Conservation (phyloP, 2,329 filamentous ascomycete genomes). For the Talaromyces rugulosus region DNA sequence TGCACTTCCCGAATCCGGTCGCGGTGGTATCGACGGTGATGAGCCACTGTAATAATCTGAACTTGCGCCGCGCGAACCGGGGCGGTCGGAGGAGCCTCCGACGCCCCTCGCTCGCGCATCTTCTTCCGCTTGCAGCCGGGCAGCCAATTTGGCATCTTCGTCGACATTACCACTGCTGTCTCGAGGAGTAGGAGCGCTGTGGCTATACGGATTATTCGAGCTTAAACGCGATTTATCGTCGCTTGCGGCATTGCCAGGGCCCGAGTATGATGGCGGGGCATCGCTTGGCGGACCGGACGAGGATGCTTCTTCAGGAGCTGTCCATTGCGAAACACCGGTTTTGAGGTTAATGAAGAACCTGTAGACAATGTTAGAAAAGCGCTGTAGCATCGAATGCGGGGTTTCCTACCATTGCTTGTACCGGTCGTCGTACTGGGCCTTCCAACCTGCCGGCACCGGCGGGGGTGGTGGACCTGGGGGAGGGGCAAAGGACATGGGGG, state of each 20-base stretch:
- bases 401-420: constrained; percentile 73
- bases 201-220: constrained; percentile 68
- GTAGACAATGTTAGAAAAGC: neutral
- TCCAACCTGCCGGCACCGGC: constrained; percentile 72
- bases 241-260: constrained; percentile 35
- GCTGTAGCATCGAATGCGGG: neutral
- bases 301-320: constrained; percentile 62
- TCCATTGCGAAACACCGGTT: constrained; percentile 89
- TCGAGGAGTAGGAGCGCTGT: neutral
- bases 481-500: constrained; percentile 35
- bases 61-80: constrained; percentile 34
- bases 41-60: constrained; percentile 44
- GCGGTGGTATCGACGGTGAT: constrained; percentile 7
- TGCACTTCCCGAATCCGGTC: neutral
- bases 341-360: constrained; percentile 90
- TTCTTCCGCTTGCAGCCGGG: constrained; percentile 79
- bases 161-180: constrained; percentile 35
- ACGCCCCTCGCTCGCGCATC: constrained; percentile 53
- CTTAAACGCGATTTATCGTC: constrained; percentile 48
- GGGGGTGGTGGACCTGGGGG: constrained; percentile 54
- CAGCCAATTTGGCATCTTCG: constrained; percentile 70
- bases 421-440: constrained; percentile 77
- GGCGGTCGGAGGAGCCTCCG: constrained; percentile 4
- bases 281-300: constrained; percentile 31
- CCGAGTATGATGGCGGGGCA: constrained; percentile 49